phyloP scores from a whole-genome alignment of 352 stramenopile genomes.

The Globisporangium yorkense region DNA sequence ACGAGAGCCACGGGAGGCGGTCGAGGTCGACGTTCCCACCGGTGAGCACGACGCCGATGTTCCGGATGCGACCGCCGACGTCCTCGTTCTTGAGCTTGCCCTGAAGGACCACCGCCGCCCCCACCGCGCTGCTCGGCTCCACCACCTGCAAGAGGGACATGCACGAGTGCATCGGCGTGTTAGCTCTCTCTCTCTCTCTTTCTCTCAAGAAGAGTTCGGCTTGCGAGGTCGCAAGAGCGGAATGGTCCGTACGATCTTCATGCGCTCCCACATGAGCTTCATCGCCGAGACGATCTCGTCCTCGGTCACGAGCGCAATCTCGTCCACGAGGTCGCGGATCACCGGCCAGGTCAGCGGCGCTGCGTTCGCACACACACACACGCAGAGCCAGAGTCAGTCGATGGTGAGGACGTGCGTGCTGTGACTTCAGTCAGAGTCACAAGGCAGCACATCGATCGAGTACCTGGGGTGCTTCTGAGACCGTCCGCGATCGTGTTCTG shows the following conservation, averaged over 20 bases:
- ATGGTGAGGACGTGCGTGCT: too few relatives aligned
- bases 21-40: conserved; percentile 66
- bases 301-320: conserved; percentile 81
- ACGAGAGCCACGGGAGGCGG: conserved; percentile 38
- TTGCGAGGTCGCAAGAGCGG: too few relatives aligned
- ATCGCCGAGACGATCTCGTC: conserved; percentile 76
- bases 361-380: neutral
- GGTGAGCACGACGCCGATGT: conserved; percentile 56
- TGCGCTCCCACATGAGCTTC: conserved; percentile 86
- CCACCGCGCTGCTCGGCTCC: conserved; percentile 57
- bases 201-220: too few relatives aligned
- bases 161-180: neutral
- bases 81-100: conserved; percentile 31
- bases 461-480: conserved; percentile 69
- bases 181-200: too few relatives aligned
- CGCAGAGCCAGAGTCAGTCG: neutral
- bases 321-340: conserved; percentile 83
- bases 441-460: neutral
- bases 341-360: conserved; percentile 51
- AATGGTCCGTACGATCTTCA: conserved; percentile 68
- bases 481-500: conserved; percentile 59
- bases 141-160: conserved; percentile 31
- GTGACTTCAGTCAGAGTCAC: neutral
- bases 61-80: conserved; percentile 12
- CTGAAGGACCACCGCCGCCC: conserved; percentile 30